Evolutionary conservation across 2,329 filamentous ascomycete species (phyloP), one percentile per base, ranked within the genome.

Genomic region (Chaetomium sp.): DNA sequence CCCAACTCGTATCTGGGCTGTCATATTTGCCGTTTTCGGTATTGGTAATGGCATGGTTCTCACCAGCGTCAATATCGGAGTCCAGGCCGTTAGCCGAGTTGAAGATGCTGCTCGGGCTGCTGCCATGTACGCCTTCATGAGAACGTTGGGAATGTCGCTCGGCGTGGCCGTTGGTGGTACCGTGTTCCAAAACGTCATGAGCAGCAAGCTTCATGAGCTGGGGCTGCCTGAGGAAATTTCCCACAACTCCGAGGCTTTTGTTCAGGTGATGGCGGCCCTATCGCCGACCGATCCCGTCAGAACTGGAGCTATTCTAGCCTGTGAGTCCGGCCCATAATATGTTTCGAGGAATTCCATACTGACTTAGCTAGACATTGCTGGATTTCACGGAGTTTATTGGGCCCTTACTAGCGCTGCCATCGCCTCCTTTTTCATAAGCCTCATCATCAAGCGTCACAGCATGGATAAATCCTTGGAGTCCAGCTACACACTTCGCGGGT

Each of bases 161-260:
- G 73, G 73, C 36, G 69, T 75, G 12, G 72, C 71, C 45, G 63
- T 76, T 37, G 68, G 72, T 42, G 71, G 71, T 9, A 71, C 72
- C 32, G 65, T 70, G 6, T 74, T 74, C 64, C 73, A 75, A 50
- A 74, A 75, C 59, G 62, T 71, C 48, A 72, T 72, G 70, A 58
- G 61, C 34, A 53, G 60, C 50, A 70, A 71, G 61, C 66, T 72
- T 1, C 47, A 56, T 8, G 64, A 62, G 57, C 55, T 68, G 9
- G 67, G 65, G 0, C 53, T 71, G 6, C 66, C 69, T 0, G 58
- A 61, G 9, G 55, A 60, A 9, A 71, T 72, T 50, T 64, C 66
- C 8, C 60, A 63, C 40, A 55, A 68, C 14, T 62, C 67, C 9
- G 67, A 69, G 57, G 64, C 60, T 4, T 67, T 63, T 37, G 62